phyloP scores from a whole-genome alignment of 441 rosid species.

The Populus hybrid region DNA sequence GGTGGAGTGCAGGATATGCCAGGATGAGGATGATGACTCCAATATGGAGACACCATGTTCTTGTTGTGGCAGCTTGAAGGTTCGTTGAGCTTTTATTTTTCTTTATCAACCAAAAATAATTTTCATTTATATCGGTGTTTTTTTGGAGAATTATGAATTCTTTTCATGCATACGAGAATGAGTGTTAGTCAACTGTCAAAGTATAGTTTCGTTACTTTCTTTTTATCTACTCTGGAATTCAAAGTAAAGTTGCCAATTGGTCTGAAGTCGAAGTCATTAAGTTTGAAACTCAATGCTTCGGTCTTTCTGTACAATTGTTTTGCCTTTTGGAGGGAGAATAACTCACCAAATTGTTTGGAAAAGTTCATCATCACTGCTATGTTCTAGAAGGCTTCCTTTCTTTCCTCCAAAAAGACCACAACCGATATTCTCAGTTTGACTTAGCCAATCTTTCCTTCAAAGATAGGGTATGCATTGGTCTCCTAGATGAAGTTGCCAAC shows the following conservation, averaged over 20 bases:
- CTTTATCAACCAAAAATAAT: neutral
- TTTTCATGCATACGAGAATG: neutral
- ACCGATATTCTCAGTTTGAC: neutral
- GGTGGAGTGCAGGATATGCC: conserved; percentile 92
- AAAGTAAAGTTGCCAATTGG: conserved; percentile 11
- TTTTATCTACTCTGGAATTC: neutral
- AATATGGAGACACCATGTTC: conserved; percentile 96
- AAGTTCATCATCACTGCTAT: neutral
- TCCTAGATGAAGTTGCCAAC: neutral
- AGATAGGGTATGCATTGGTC: neutral
- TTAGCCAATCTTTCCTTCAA: no score
- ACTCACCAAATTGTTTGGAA: neutral
- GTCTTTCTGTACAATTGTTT: neutral
- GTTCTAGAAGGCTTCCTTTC: neutral
- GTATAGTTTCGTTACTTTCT: neutral
- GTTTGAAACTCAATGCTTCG: conserved; percentile 9
- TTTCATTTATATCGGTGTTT: neutral
- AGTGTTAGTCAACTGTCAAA: neutral
- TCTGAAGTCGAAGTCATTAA: neutral
- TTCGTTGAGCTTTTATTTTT: conserved; percentile 23
- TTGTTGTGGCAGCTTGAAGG: conserved; percentile 94
- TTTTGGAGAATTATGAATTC: neutral
- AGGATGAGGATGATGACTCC: conserved; percentile 78
- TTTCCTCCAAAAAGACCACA: neutral
- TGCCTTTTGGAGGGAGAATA: neutral